These are phyloP conservation scores for Danielozyma ontarioensis DNA, from an alignment of 805 yeast genomes.

Conservation along the genomic window DNA sequence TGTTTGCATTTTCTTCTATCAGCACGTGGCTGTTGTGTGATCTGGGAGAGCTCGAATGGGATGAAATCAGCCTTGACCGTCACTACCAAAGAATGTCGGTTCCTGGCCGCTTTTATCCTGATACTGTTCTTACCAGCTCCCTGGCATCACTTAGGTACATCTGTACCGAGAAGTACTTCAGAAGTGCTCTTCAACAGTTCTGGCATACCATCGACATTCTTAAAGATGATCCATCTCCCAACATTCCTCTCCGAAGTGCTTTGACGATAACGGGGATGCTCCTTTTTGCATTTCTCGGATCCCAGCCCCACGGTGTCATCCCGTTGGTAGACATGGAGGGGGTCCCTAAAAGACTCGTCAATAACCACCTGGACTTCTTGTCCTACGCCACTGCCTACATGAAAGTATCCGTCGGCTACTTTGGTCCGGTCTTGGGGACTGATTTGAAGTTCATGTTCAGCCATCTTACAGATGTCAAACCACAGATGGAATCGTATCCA, in stretches of 20 bases:
- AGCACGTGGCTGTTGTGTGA: background rate
- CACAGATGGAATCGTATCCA: too few species aligned
- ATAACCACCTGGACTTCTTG: too few species aligned
- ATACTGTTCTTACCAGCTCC: too few species aligned
- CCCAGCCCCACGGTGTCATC: conserved; percentile 25
- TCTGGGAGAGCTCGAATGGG: background rate
- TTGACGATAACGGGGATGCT: conserved; percentile 14
- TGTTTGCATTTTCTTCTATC: background rate
- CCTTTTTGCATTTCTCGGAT: conserved; percentile 23
- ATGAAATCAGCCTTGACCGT: background rate
- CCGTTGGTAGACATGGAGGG: conserved; percentile 25
- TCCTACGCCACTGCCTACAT: too few species aligned
- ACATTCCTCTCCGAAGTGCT: too few species aligned
- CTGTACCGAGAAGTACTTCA: background rate
- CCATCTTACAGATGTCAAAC: too few species aligned
- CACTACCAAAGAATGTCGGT: background rate
- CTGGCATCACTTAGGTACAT: background rate
- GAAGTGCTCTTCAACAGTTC: background rate
- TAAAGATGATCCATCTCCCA: too few species aligned
- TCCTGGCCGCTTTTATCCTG: background rate
- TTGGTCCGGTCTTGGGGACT: too few species aligned
- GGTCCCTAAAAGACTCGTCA: too few species aligned
- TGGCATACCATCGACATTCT: background rate
- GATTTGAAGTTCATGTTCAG: too few species aligned
- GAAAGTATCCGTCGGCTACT: too few species aligned